Base-by-base conservation (phyloP, 768 basidiomycete species). In the Lepiota venenata region DNA sequence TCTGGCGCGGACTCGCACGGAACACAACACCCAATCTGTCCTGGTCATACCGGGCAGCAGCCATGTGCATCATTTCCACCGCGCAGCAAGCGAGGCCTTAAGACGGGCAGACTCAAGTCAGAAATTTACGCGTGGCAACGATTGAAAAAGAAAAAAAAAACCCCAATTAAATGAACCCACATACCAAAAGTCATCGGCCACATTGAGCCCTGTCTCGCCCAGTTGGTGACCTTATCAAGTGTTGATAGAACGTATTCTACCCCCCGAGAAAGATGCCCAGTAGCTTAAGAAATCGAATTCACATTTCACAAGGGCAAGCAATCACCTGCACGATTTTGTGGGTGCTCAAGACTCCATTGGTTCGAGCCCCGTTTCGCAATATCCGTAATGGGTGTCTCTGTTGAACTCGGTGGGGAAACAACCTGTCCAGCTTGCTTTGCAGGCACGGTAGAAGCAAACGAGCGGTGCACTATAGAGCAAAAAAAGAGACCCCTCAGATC, bases 61-160 rank as follows among this genome's bases (percentile, higher is more conserved):
- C 97, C 94, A 98, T 96, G 76, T 99, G 97, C 95, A 97, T 98
- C 90, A 93, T 92, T 75, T 99, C 97, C 29, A 99, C 97, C 20
- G 97, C 97, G 70, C 97, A 99, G 71, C 97, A 99, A 4, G 97
- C 97, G 48, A 99, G 83, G 74, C 96, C 93, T 90, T 39, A 58
- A 29, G 55, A 52, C 55, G 32, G 29, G 15, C 56, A 54, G 20
- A 60, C 42, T 20, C 16, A 44, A 11, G 32, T 32, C 32, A 32
- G 32, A 32, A 32, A 9, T 32, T 32, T 9, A 11, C 10, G 32
- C 8, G 32, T 32, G 9, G 32, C 8, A 11, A 22, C 27, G 29
- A 36, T 27, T 25, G 52, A 47, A 11, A 29, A 56, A 39, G 48
- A 50, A 10, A 52, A 42, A 14, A 18, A n/a, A n/a, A n/a, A n/a